Conservation (phyloP, 2,329 filamentous ascomycete genomes). For the Gyromitra esculenta region DNA sequence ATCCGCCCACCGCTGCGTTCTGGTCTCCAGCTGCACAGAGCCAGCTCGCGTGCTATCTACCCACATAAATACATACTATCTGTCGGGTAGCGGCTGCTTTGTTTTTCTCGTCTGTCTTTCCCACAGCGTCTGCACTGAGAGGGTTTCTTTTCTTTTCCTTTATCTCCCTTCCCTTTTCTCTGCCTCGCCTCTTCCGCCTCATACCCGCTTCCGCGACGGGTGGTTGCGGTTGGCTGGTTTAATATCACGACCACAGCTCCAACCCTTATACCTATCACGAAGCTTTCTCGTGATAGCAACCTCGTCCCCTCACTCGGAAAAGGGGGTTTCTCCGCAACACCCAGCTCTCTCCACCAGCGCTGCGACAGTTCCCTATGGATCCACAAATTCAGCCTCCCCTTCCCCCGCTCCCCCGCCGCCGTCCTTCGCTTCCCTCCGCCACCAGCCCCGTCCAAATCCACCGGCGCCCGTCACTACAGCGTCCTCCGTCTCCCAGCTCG, state of each 20-base stretch:
- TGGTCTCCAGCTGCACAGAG: no score
- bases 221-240: neutral
- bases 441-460: neutral
- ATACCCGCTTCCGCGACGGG: neutral
- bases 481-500: neutral
- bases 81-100: neutral
- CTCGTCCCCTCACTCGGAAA: neutral
- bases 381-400: slow-evolving; percentile 25
- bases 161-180: neutral
- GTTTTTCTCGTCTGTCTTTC: neutral
- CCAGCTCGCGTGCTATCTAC: slow-evolving; percentile 1
- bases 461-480: slow-evolving; percentile 9
- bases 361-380: neutral
- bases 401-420: slow-evolving; percentile 25
- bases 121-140: neutral
- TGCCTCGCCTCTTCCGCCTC: neutral
- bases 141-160: neutral
- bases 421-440: neutral
- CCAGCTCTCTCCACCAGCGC: neutral
- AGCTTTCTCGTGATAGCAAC: neutral
- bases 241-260: neutral
- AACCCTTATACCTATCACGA: slow-evolving; percentile 1
- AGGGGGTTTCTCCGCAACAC: neutral
- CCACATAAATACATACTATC: neutral
- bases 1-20: no score